phyloP scores from a whole-genome alignment of 805 yeast genomes.

The Wickerhamomyces xylosicus region DNA sequence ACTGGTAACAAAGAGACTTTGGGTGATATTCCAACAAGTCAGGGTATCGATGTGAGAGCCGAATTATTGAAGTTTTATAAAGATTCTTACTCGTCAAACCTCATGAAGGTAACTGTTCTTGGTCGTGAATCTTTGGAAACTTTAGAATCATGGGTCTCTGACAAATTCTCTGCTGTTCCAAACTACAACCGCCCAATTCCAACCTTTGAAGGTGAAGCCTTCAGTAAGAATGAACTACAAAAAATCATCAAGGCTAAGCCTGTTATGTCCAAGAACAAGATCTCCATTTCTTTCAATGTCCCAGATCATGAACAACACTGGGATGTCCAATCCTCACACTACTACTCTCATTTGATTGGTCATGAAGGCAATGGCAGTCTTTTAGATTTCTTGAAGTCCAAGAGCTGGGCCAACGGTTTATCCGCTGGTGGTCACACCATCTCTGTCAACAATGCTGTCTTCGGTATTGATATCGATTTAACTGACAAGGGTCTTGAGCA shows the following conservation, averaged over 20 bases:
- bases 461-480: constrained; percentile 63
- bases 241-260: constrained; percentile 62
- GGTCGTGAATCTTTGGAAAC: constrained; percentile 74
- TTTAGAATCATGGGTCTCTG: constrained; percentile 60
- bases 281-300: constrained; percentile 59
- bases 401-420: constrained; percentile 73
- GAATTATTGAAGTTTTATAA: constrained; percentile 69
- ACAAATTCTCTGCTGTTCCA: constrained; percentile 52
- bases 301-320: constrained; percentile 70
- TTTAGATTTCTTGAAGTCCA: constrained; percentile 52
- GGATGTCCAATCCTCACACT: constrained; percentile 60
- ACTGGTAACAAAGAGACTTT: constrained; percentile 82
- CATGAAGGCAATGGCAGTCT: constrained; percentile 90
- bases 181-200: constrained; percentile 28
- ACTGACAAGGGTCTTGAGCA: constrained; percentile 62
- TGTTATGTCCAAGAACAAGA: constrained; percentile 64
- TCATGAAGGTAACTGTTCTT: constrained; percentile 79
- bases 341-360: constrained; percentile 76
- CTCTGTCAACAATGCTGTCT: constrained; percentile 56
- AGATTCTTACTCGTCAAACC: constrained; percentile 67
- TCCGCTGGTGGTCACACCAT: constrained; percentile 63
- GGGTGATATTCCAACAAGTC: constrained; percentile 47
- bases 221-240: constrained; percentile 36
- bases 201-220: constrained; percentile 36
- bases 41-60: constrained; percentile 69